Evolutionary conservation across 1,139 yeast species (phyloP).

Genomic region (Zygoascus sp.): DNA sequence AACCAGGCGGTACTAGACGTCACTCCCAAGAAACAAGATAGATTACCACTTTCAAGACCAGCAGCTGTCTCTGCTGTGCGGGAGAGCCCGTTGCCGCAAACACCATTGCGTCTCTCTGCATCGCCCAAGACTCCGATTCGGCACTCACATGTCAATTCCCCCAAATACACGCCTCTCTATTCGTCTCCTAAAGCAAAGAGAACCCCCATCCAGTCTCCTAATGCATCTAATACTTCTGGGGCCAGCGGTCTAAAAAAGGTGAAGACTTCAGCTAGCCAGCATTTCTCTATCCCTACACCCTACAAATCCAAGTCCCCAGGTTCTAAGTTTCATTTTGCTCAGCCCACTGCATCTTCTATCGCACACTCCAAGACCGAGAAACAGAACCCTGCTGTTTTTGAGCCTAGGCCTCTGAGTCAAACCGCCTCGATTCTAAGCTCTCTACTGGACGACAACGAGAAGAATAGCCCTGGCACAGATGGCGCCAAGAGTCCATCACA

Average conservation of each 20-base stretch:
- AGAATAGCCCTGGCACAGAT: too few species aligned
- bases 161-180: slow-evolving; percentile 3
- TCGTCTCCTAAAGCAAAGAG: neutral
- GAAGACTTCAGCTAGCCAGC: slow-evolving; percentile 3
- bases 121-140: neutral
- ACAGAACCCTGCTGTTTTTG: neutral
- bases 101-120: neutral
- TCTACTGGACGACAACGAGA: slow-evolving; percentile 37
- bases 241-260: neutral
- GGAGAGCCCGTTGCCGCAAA: neutral
- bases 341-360: slow-evolving; percentile 12
- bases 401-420: slow-evolving; percentile 44
- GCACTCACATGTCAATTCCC: neutral
- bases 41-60: neutral
- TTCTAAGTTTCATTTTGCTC: slow-evolving; percentile 10
- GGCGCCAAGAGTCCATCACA: too few species aligned
- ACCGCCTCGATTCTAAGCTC: slow-evolving; percentile 66
- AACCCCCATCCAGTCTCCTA: neutral
- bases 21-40: neutral
- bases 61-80: neutral
- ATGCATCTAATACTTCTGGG: neutral
- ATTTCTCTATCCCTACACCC: slow-evolving; percentile 6
- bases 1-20: slow-evolving; percentile 23
- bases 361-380: slow-evolving; percentile 1
- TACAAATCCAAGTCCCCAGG: slow-evolving; percentile 9